These are phyloP conservation scores for Leccinum subtestaceum DNA, from an alignment of 768 basidiomycete genomes.

Conservation along the genomic window DNA sequence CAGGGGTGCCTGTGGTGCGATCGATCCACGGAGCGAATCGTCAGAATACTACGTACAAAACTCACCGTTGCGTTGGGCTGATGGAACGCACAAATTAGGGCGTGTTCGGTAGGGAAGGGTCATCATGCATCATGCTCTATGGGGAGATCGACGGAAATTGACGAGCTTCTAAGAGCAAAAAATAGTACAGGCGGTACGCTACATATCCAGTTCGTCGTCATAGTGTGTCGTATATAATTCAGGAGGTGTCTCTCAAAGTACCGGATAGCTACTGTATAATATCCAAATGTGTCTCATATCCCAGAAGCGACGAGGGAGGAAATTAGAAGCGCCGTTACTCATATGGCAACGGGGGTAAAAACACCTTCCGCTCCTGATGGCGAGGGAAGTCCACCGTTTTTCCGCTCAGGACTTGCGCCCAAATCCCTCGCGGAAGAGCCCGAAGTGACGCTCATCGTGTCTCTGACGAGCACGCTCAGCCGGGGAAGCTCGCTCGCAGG, in stretches of 20 bases:
- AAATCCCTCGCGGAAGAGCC: constrained; percentile 26
- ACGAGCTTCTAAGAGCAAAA: constrained; percentile 19
- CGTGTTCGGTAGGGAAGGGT: background rate
- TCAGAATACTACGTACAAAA: constrained; percentile 3
- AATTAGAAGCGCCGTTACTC: constrained; percentile 22
- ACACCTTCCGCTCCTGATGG: constrained; percentile 13
- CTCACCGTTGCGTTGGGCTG: background rate
- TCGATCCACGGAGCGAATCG: constrained; percentile 12
- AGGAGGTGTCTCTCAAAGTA: constrained; percentile 2
- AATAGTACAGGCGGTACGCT: constrained; percentile 29
- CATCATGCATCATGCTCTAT: background rate
- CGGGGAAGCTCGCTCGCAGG: constrained; percentile 30
- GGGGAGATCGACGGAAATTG: constrained; percentile 19
- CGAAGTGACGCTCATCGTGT: constrained; percentile 28
- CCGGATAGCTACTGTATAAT: constrained; percentile 9
- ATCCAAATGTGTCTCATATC: constrained; percentile 15
- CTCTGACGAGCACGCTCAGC: constrained; percentile 29
- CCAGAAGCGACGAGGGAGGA: constrained; percentile 6
- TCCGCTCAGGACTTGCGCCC: constrained; percentile 29
- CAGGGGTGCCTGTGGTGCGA: background rate
- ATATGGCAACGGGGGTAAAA: constrained; percentile 31
- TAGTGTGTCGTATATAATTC: constrained; percentile 8
- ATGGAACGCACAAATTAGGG: background rate
- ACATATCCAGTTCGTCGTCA: constrained; percentile 17
- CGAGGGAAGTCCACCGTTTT: constrained; percentile 16